Evolutionary conservation across 2,329 filamentous ascomycete species (phyloP), one percentile per base, ranked within the genome.

Genomic region (Monosporascus sp.): DNA sequence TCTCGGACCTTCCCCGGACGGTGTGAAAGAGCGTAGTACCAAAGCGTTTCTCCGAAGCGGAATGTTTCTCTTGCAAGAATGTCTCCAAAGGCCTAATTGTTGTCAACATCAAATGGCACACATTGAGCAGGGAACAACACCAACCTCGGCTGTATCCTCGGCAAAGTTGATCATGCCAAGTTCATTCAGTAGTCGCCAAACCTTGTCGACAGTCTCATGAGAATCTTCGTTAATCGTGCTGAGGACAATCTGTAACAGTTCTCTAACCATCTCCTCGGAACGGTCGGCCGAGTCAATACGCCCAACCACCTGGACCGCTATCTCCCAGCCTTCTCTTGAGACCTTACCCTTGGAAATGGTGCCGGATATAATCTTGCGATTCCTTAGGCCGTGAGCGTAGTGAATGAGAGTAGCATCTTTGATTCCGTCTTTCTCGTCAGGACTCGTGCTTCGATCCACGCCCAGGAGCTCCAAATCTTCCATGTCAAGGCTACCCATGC

Each of bases 21-120:
- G 65, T 95, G 91, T 3, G 91, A 89, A 14, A 95, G 83, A 24
- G 93, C 88, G 68, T 94, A 97, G 75, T 95, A 97, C 73, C 94
- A 86, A 20, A 97, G 79, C 1, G 91, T 89, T 59, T 93, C 85
- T 51, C 93, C 93, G 61, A 93, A 97, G 51, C 87, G 82, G 62
- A 89, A 83, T 1, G 88, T 87, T 43, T 84, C 81, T 55, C 85
- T 79, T 11, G 86, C 83, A 40, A 96, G 78, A 48, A 86, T 79
- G 59, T 96, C 87, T 53, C 91, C 93, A 67, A 91, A 97, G 59
- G 87, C 85, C 89, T 96, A 63, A 28, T 20, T n/a, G 15, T n/a
- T 35, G 53, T 74, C 64, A 69, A 64, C 55, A 48, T 35, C 31
- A 47, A 37, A 15, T 46, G 14, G 15, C 2, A 17, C 9, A n/a